These are phyloP conservation scores for Hyaloscypha bicolor DNA, from an alignment of 495 filamentous ascomycete species.

Conservation along the genomic window DNA sequence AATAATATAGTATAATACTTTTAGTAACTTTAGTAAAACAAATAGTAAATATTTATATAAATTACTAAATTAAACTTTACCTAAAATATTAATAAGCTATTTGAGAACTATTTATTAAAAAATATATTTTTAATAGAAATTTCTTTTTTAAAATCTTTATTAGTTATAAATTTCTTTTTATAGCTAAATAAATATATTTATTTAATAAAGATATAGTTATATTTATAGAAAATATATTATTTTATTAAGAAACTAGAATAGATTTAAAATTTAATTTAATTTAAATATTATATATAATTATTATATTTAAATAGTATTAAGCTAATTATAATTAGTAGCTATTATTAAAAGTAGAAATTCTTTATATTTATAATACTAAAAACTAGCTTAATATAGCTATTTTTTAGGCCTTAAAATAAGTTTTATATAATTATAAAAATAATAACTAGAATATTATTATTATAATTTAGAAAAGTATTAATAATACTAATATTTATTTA, in stretches of 20 bases:
- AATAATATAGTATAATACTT: no score
- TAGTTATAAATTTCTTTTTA: constrained; percentile 4
- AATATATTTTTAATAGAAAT: no score
- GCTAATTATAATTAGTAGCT: no score
- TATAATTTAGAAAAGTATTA: constrained; percentile 4
- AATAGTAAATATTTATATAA: no score
- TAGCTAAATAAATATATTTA: constrained; percentile 3
- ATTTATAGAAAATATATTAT: not conserved
- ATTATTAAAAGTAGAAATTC: no score
- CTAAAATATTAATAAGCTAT: not conserved
- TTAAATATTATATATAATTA: not conserved
- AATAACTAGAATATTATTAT: not conserved
- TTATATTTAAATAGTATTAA: not conserved
- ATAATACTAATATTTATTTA: no score
- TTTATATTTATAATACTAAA: not conserved
- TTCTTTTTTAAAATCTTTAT: not conserved
- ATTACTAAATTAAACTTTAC: no score
- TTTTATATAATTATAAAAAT: no score
- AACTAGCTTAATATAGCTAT: no score
- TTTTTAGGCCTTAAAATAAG: no score
- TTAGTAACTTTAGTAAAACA: no score
- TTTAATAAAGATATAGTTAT: not conserved
- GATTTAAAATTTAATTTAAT: constrained; percentile 7
- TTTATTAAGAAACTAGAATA: constrained; percentile 5
- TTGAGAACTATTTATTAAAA: not conserved